A percentile compares a stretch with the other conserved stretches of the same genome.
These are phyloP conservation scores for Cordyceps tenuipes DNA, from an alignment of 2,329 filamentous ascomycete genomes.

Conservation along the genomic window DNA sequence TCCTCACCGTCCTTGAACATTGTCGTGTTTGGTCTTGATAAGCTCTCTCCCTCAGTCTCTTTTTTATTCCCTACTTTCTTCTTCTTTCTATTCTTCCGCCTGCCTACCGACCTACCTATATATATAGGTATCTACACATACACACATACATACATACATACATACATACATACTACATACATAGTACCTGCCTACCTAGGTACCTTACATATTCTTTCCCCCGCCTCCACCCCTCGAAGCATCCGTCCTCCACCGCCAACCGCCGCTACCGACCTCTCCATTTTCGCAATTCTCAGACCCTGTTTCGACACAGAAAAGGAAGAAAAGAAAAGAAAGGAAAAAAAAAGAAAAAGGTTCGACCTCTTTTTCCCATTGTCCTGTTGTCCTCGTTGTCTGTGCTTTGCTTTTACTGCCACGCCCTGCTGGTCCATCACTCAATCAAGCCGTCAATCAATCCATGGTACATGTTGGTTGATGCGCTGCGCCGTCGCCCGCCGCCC, in stretches of 20 bases:
- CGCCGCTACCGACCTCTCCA: conserved; percentile 24
- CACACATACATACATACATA: too few species aligned
- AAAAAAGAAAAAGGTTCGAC: conserved; percentile 1
- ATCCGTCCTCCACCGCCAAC: conserved; percentile 14
- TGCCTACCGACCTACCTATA: too few species aligned
- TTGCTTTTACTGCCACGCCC: neutral
- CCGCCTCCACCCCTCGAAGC: conserved; percentile 17
- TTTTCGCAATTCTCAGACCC: conserved; percentile 18
- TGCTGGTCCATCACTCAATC: neutral
- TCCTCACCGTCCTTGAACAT: conserved; percentile 15
- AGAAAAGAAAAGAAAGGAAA: neutral
- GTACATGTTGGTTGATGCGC: conserved; percentile 7
- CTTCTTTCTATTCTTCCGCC: conserved; percentile 23
- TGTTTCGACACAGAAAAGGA: conserved; percentile 1
- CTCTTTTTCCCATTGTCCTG: neutral
- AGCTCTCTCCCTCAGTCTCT: neutral
- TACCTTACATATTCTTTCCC: conserved; percentile 11
- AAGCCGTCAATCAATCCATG: neutral
- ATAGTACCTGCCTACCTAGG: too few species aligned
- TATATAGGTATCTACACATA: too few species aligned
- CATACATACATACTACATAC: too few species aligned
- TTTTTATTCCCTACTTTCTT: neutral
- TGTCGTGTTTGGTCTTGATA: conserved; percentile 13
- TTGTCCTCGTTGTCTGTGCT: neutral
- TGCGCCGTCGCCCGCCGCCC: conserved; percentile 1